phyloP scores from a whole-genome alignment of 2,329 filamentous ascomycete genomes.

The Cladosporium oxysporum region DNA sequence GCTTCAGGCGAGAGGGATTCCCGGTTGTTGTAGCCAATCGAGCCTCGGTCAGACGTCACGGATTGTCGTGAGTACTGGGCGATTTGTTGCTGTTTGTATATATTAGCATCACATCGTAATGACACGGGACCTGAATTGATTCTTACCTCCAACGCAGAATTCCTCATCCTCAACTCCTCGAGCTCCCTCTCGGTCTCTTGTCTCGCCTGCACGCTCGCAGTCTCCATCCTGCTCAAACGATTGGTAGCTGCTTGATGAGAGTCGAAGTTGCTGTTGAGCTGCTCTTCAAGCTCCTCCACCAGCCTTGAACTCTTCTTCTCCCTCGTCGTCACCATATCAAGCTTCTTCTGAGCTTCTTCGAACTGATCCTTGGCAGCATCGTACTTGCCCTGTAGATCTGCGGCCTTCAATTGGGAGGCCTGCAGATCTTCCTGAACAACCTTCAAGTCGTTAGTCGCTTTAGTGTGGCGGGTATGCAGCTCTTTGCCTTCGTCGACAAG shows the following conservation, averaged over 20 bases:
- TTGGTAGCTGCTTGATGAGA: conserved; percentile 84
- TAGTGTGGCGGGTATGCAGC: conserved; percentile 44
- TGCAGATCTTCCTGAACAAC: conserved; percentile 46
- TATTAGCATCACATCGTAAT: conserved; percentile 29
- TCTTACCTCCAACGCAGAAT: conserved; percentile 74
- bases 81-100: conserved; percentile 59
- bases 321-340: conserved; percentile 59
- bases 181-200: conserved; percentile 60
- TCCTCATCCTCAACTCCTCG: conserved; percentile 76
- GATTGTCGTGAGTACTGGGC: conserved; percentile 36
- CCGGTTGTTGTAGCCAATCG: conserved; percentile 44
- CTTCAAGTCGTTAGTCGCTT: conserved; percentile 47
- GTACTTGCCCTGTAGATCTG: conserved; percentile 46
- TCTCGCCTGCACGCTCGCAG: conserved; percentile 47
- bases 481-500: conserved; percentile 50
- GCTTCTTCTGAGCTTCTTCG: conserved; percentile 58
- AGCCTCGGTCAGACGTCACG: conserved; percentile 33
- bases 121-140: background rate
- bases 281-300: conserved; percentile 94
- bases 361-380: conserved; percentile 51
- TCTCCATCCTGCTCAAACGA: conserved; percentile 70
- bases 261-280: conserved; percentile 92
- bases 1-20: conserved; percentile 50
- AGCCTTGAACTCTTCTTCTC: conserved; percentile 91
- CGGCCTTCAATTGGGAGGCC: conserved; percentile 41